Base-by-base conservation (phyloP, 148 eudicot genomes). In the Vaccinium corymbosum region DNA sequence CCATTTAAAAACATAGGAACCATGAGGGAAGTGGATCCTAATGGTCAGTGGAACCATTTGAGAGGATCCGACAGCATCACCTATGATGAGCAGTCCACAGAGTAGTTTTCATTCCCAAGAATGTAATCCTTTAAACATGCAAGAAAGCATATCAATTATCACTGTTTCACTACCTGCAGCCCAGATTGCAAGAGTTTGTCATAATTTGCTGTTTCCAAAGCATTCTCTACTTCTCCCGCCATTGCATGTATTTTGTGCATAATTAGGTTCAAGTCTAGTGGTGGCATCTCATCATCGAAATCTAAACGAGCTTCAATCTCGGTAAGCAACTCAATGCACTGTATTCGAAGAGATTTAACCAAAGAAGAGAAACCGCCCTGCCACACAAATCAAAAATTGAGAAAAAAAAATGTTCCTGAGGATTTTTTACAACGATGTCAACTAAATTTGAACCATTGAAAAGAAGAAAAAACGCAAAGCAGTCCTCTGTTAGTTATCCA, bases 281-380 rank as follows among this genome's bases (percentile, higher is more conserved):
- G 96, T 82, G 99, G 96, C 99, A 97, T 93, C 90, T 97, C 99
- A 89, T 97, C 99, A 81, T 97, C 99, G 83, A 97, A 97, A 90
- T 97, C 99, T 79, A 97, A 90, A 78, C 96, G 99, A 80, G 99
- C 99, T 90, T 97, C 99, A 86, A 97, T 95, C 89, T 97, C 99
- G 27, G 95, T 88, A 81, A 97, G 98, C 84, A 97, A 86, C 86
- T 92, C 98, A 64, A 97, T 92, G 91, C 99, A 97, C 74, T 90
- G 91, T 20, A 84, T 88, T 89, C 98, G 91, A 50, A 92, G 85
- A 32, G 94, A 87, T 85, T 89, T 95, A 51, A 97, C 98, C 85
- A 93, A 88, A 86, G 90, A 89, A 85, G 99, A 94, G 87, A 97
- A 95, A 48, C 99, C 99, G 35, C 99, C 98, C 99, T 96, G 92